phyloP scores from a whole-genome alignment of 176 grass and related monocot genomes.

The Lolium multiflorum region DNA sequence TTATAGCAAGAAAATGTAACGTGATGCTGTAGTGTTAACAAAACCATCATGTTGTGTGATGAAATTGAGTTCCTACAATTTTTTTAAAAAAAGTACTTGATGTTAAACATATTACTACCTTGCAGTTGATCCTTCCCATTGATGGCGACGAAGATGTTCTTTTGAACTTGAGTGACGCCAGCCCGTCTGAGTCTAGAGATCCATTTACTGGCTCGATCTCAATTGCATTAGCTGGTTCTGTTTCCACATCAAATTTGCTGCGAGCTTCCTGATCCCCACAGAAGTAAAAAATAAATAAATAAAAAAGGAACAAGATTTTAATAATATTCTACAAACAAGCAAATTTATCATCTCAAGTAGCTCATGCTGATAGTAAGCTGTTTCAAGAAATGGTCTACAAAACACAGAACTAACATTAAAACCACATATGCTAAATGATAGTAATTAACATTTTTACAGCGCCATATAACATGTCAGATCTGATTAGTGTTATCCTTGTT shows the following conservation, averaged over 20 bases:
- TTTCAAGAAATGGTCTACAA: not conserved
- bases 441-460: not conserved
- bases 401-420: slow-evolving; percentile 23
- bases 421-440: not conserved
- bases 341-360: slow-evolving; percentile 30
- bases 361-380: slow-evolving; percentile 12
- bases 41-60: not conserved
- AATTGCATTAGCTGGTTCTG: slow-evolving; percentile 65
- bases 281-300: not conserved
- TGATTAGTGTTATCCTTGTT: not conserved
- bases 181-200: slow-evolving; percentile 68
- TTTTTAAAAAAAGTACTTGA: slow-evolving; percentile 2
- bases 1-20: not conserved
- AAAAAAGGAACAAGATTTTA: not conserved
- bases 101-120: slow-evolving; percentile 58
- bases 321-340: slow-evolving; percentile 30
- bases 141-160: slow-evolving; percentile 54
- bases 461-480: not conserved
- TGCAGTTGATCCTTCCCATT: slow-evolving; percentile 89
- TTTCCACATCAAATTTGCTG: slow-evolving; percentile 93
- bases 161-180: slow-evolving; percentile 71
- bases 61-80: slow-evolving; percentile 17
- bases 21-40: not conserved
- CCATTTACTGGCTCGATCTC: slow-evolving; percentile 75
- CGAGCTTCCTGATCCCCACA: slow-evolving; percentile 76